Evolutionary conservation across 768 basidiomycete species (phyloP), one percentile per base, ranked within the genome.

Genomic region (Leccinum subgranulosum): DNA sequence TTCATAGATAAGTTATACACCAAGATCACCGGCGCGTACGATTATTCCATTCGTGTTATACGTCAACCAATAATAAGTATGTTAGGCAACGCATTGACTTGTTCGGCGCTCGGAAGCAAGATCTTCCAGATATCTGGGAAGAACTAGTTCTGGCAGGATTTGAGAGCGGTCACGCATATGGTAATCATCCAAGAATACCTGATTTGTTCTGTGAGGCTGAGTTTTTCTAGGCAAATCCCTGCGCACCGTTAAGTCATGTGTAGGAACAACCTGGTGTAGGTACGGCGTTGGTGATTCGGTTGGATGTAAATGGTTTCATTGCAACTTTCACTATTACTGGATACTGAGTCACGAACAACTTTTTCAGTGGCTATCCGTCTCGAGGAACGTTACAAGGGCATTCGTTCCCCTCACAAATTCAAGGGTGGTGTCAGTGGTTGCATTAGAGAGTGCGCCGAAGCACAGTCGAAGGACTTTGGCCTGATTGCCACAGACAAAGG

Each of bases 391-490:
- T 90, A 90, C 69, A 82, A 83, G 55, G 86, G 88, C 17, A 79
- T 90, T 46, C 77, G 84, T 10, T 79, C 80, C 5, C 86, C 86
- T n/a, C 86, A 87, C 69, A 88, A 88, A 68, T 73, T 90, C 67
- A 89, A 90, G 70, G 88, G 87, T 25, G 88, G 88, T 11, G 86
- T 91, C 4, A 84, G 82, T 21, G 88, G 88, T 19, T 90, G 88
- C 64, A 79, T 87, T 0, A 79, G 88, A 17, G 88, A 90, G 66
- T 91, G 88, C 58, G 88, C 88, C 0, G 88, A 90, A 69, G 88
- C 88, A 2, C 88, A 91, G 63, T 75, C 75, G 12, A 87, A 83
- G 66, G 87, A 90, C 68, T 91, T 90, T 62, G 88, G 88, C 12
- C 71, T 89, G 39, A 90, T 90, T 55, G 88, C 87, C 1, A 88